Base-by-base conservation (phyloP, 2,329 filamentous ascomycete genomes). In the Atkinsonella texensis region DNA sequence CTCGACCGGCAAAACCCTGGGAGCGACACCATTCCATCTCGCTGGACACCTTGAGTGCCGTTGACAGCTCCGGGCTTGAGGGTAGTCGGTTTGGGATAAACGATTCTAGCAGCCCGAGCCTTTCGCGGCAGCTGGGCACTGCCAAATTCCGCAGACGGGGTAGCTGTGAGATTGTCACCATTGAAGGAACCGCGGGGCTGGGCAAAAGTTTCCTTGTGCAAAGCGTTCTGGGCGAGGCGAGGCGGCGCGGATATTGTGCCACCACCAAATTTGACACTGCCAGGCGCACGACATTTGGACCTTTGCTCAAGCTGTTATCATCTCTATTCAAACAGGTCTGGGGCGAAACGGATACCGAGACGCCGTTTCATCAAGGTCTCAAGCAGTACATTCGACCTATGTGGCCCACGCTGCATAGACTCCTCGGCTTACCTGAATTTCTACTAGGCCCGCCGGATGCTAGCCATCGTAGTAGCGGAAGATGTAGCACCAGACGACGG, bases 351-450 rank as follows among this genome's bases (percentile, higher is more conserved):
- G 80, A 84, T 58, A 83, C 81, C 0, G 78, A 83, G 42, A 84
- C 81, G 0, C 69, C 74, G 2, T 83, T 85, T 52, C 81, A 84
- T 55, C 75, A 79, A 57, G 67, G 73, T 1, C 62, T 85, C 35
- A 82, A 80, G 63, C 74, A 81, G 49, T 82, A 81, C 54, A 74
- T 84, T 44, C 75, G 75, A 28, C 81, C 81, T 1, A 73, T 81
- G 13, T 85, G 81, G 81, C 78, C 79, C 8, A 76, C 77, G 68
- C 68, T 85, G 52, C 80, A 84, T 59, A 76, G 75, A 54, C 66
- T 80, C 2, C 70, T 85, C 6, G 79, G 77, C 2, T 70, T 85
- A 32, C 81, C 81, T 0, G 84, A 91, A 59, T 94, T 91, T 67
- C 68, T 84, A 7, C 70, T 84, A 18, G 79, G 78, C 3, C 66